Evolutionary conservation across 2,329 filamentous ascomycete genomes (phyloP), one percentile per base, ranked within the genome.

Genomic region (Penicillium sp.): DNA sequence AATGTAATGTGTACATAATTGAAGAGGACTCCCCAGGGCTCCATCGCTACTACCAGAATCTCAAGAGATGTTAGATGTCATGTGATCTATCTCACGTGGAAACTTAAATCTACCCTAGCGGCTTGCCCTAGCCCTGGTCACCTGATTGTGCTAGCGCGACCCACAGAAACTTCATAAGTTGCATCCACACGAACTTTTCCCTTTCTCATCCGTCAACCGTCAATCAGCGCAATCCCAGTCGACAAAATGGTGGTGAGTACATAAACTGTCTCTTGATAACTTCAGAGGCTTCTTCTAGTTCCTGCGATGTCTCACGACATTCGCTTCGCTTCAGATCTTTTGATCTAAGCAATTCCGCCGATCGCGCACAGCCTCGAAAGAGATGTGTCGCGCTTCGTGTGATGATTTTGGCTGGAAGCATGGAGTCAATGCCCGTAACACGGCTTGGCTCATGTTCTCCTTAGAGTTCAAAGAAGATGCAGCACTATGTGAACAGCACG

Each of bases 391-490:
- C 44, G 45, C 17, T 66, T 66, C 66, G 71, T 57, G 72, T 70
- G 75, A 78, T 77, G 75, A 77, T 73, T 72, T 51, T 78, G 82
- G 82, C 82, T 84, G 82, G 82, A 84, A 81, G 70, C 76, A 75
- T 69, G 68, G 68, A 66, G 63, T 61, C 67, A 67, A 82, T 81
- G 81, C 81, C 81, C 81, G 85, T 82, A 83, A 66, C 42, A 68
- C 59, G 53, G 61, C 57, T 78, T 73, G 68, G 75, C 79, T 69
- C 67, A 63, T 73, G 66, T 62, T 80, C 89, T 94, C 91, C 88
- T 82, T 96, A 96, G 91, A 96, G 91, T 89, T 89, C 81, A 89
- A 86, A 89, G 87, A 90, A 91, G 89, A 90, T 84, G 77, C 79
- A 83, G 82, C 72, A 70, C 66, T 86, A 87, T 84, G 83, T 88